Base-by-base conservation (phyloP, 2,329 filamentous ascomycete species). In the Stachybotrys chartarum region DNA sequence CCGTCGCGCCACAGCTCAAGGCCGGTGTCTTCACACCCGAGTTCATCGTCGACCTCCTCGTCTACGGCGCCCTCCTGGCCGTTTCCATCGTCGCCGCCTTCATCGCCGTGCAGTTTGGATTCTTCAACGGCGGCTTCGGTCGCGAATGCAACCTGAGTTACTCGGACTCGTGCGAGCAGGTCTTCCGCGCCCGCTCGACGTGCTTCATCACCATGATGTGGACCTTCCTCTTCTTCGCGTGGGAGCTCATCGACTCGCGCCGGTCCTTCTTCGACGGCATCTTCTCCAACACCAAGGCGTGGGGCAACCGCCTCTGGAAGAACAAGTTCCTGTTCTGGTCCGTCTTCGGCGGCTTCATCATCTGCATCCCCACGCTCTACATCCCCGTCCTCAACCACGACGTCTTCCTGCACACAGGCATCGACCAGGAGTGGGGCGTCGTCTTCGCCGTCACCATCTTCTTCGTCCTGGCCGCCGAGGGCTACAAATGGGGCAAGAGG, bases 341-440 rank as follows among this genome's bases (percentile, higher is more conserved):
- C 1, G 70, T 78, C 8, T 74, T 81, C 42, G 66, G 79, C 7
- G 83, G 82, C 8, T 80, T 80, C 58, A 59, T 84, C 30, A 77
- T 78, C 3, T 75, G 83, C 1, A 82, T 86, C 59, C 82, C 83
- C 0, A 78, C 79, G 5, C 70, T 86, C 0, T 90, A 90, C 62
- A 88, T 90, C 53, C 87, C 87, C 0, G 81, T 81, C 11, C 75
- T 89, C 61, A 88, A 87, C 66, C 76, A 77, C 7, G 71, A 74
- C 1, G 85, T 89, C 0, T 88, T 88, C 68, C 80, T 85, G 64
- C 86, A 89, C 60, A 77, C 72, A 2, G 79, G 79, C 0, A 88
- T 89, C 55, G 77, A 72, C 7, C 86, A 84, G 85, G 86, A 89
- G 66, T 90, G 85, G 86, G 83, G 74, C 0, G 78, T 90, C 49